Evolutionary conservation across 371 early-diverging fungal species (phyloP).

Genomic region (Actinomucor elegans): DNA sequence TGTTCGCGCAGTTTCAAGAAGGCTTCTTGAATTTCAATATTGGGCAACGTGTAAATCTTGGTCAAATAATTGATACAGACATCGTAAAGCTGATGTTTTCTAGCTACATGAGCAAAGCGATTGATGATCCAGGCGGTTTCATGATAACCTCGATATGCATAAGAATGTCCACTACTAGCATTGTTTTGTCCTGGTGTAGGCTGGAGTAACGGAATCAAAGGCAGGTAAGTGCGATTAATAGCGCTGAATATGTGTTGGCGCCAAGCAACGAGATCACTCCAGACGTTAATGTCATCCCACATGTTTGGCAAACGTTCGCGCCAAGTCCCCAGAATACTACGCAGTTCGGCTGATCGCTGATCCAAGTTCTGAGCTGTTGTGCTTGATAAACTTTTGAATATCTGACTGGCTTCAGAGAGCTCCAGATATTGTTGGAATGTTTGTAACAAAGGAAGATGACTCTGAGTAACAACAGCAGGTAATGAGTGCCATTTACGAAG

Average conservation of each 20-base stretch:
- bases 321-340: conserved; percentile 93
- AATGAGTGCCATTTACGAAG: conserved; percentile 86
- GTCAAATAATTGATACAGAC: conserved; percentile 93
- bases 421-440: conserved; percentile 95
- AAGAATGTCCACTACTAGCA: conserved; percentile 70
- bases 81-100: conserved; percentile 92
- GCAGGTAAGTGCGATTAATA: conserved; percentile 93
- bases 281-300: conserved; percentile 97
- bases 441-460: conserved; percentile 87
- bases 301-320: conserved; percentile 95
- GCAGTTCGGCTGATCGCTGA: conserved; percentile 81
- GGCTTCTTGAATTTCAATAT: conserved; percentile 99
- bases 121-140: conserved; percentile 99
- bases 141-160: conserved; percentile 97
- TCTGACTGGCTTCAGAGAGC: conserved; percentile 87
- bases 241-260: conserved; percentile 95
- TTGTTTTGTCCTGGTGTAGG: conserved; percentile 52
- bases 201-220: conserved; percentile 74
- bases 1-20: conserved; percentile 98
- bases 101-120: conserved; percentile 98
- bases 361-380: conserved; percentile 85
- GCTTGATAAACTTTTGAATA: conserved; percentile 76
- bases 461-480: conserved; percentile 79
- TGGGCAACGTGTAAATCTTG: conserved; percentile 98
- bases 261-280: conserved; percentile 98